Percentiles rank a stretch among this genome's conserved stretches.
These are phyloP conservation scores for Zopfochytrium polystomum DNA, from an alignment of 371 early-diverging fungal species.

Conservation along the genomic window DNA sequence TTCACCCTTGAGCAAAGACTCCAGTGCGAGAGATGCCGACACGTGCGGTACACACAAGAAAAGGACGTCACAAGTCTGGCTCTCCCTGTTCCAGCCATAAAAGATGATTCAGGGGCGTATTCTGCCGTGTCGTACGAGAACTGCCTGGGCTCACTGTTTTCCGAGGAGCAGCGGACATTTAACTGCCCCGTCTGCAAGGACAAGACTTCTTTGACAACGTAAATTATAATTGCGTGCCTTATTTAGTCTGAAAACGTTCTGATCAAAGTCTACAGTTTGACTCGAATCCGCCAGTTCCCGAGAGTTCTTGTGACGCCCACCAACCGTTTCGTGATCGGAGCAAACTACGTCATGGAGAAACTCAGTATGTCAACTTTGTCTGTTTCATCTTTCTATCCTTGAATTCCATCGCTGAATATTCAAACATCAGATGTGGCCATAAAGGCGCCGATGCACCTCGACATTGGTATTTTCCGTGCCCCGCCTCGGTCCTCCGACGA, in stretches of 20 bases:
- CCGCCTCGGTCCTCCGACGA: no score
- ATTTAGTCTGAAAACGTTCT: neutral
- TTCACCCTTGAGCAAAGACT: slow-evolving; percentile 78
- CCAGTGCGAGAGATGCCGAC: slow-evolving; percentile 76
- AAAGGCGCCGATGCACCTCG: slow-evolving; percentile 30
- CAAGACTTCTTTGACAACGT: slow-evolving; percentile 68
- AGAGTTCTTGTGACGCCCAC: slow-evolving; percentile 75
- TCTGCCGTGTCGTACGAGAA: slow-evolving; percentile 52
- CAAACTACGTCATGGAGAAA: slow-evolving; percentile 74
- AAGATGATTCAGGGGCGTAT: slow-evolving; percentile 14
- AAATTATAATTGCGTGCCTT: slow-evolving; percentile 13
- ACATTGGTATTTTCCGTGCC: slow-evolving; percentile 42
- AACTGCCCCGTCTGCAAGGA: slow-evolving; percentile 75
- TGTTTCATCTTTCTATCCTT: slow-evolving; percentile 1
- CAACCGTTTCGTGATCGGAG: slow-evolving; percentile 77
- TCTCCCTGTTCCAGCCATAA: slow-evolving; percentile 70
- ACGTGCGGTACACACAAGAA: slow-evolving; percentile 72
- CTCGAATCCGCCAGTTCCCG: slow-evolving; percentile 80
- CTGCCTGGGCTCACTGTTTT: slow-evolving; percentile 66
- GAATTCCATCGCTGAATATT: slow-evolving; percentile 2
- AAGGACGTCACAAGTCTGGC: slow-evolving; percentile 58
- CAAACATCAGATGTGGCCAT: slow-evolving; percentile 34
- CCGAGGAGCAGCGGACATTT: slow-evolving; percentile 64
- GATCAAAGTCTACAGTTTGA: slow-evolving; percentile 48
- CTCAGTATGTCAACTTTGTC: slow-evolving; percentile 42